Percentiles rank a stretch among this genome's conserved stretches.
Evolutionary conservation across 2,329 filamentous ascomycete species (phyloP).

Genomic region (Cladosporium sphaerospermum): DNA sequence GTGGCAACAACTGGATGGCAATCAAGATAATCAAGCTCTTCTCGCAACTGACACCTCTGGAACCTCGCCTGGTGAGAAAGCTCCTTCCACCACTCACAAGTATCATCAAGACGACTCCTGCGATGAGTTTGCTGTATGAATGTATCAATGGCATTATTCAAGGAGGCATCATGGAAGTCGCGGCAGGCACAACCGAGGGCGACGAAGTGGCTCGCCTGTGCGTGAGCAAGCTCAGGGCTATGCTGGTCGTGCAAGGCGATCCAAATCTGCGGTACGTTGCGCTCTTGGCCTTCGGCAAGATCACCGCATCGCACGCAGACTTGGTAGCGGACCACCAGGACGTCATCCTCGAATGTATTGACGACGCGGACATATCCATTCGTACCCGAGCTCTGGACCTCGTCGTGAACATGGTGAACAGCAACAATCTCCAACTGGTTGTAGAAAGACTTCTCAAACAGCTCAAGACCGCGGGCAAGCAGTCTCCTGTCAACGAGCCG

Average conservation of each 20-base stretch:
- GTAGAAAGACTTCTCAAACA: constrained; percentile 85
- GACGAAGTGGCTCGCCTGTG: constrained; percentile 91
- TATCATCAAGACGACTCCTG: constrained; percentile 87
- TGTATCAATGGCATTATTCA: constrained; percentile 98
- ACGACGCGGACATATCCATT: constrained; percentile 93
- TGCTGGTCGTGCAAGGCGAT: constrained; percentile 90
- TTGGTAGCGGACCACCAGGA: constrained; percentile 90
- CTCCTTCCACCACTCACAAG: constrained; percentile 83
- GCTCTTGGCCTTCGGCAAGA: constrained; percentile 88
- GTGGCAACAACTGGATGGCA: constrained; percentile 98
- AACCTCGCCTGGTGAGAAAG: constrained; percentile 86
- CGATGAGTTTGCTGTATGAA: constrained; percentile 97
- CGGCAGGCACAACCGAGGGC: constrained; percentile 70
- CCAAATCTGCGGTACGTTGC: constrained; percentile 98
- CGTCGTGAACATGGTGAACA: constrained; percentile 87
- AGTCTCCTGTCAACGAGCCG: constrained; percentile 41
- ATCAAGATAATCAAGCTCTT: constrained; percentile 99
- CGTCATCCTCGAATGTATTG: constrained; percentile 92
- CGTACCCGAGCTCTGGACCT: constrained; percentile 86
- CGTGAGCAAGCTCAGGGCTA: constrained; percentile 84
- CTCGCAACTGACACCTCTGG: constrained; percentile 84
- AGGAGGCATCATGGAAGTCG: constrained; percentile 81
- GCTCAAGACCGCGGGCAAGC: constrained; percentile 59
- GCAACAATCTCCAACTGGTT: constrained; percentile 75
- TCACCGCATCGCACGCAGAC: constrained; percentile 79